Conservation (phyloP, 352 stramenopile genomes). For the Globisporangium polare region DNA sequence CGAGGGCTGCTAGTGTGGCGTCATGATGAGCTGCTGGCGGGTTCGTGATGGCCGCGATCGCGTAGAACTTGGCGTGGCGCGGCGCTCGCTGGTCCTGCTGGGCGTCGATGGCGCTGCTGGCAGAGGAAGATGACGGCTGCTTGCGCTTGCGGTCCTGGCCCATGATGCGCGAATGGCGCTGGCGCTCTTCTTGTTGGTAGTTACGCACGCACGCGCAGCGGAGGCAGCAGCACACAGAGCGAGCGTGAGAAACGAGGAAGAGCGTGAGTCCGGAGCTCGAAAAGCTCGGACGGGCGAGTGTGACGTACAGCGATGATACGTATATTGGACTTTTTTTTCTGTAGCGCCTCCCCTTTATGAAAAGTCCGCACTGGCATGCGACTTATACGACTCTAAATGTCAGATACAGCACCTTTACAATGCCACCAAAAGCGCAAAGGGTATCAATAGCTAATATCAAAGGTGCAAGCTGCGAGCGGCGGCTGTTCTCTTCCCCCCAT, state of each 20-base stretch:
- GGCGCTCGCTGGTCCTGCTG: background rate
- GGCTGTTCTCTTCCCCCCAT: constrained; percentile 6
- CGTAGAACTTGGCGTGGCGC: constrained; percentile 17
- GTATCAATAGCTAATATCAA: background rate
- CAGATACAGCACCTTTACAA: background rate
- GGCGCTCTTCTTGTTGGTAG: background rate
- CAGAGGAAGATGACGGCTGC: background rate
- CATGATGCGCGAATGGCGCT: constrained; percentile 2
- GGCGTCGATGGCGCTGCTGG: background rate
- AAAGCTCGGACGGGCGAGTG: no score
- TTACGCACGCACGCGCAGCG: no score
- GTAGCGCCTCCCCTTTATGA: no score
- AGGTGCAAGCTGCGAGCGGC: background rate
- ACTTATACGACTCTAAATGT: no score
- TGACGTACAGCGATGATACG: background rate
- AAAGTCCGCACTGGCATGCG: no score
- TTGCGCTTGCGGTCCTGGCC: constrained; percentile 18
- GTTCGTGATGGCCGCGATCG: constrained; percentile 16
- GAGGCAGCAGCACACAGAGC: background rate
- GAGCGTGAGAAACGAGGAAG: background rate
- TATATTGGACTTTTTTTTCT: no score
- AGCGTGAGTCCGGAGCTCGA: no score
- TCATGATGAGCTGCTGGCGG: constrained; percentile 2
- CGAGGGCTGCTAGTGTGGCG: background rate
- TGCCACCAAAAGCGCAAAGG: no score